phyloP scores from a whole-genome alignment of 805 yeast species.

The Barnettozyma botsteinii region DNA sequence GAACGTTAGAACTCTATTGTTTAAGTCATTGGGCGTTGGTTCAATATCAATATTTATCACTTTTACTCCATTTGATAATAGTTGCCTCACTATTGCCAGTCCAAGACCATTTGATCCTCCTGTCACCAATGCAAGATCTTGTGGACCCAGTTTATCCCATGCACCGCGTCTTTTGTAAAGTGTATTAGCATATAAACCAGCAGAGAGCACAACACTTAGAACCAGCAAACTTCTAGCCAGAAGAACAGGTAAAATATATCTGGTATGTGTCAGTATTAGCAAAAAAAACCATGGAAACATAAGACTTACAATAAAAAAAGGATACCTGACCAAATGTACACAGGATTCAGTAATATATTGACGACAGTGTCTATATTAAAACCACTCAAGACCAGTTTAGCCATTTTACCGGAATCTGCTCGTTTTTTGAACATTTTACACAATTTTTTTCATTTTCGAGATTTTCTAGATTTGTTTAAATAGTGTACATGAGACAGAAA shows the following conservation, averaged over 20 bases:
- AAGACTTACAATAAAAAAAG: conserved; percentile 7
- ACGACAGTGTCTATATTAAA: conserved; percentile 6
- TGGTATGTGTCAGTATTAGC: conserved; percentile 4
- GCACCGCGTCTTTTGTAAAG: conserved; percentile 18
- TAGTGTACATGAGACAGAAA: neutral
- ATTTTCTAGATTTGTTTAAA: neutral
- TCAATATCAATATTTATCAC: conserved; percentile 26
- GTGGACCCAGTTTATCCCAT: conserved; percentile 13
- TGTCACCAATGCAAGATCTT: conserved; percentile 27
- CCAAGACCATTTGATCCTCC: conserved; percentile 39
- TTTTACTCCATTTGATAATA: conserved; percentile 16
- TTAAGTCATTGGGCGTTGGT: conserved; percentile 11
- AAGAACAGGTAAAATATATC: conserved; percentile 6
- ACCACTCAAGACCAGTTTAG: neutral
- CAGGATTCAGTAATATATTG: neutral
- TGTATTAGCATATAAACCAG: conserved; percentile 1
- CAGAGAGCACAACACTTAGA: neutral
- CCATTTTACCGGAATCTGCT: neutral
- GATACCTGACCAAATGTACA: neutral
- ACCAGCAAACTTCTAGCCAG: conserved; percentile 4
- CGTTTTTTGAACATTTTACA: neutral
- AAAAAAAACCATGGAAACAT: neutral
- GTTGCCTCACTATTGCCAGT: conserved; percentile 19
- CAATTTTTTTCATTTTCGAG: neutral
- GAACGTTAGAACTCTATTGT: conserved; percentile 36